A percentile compares a stretch with the other conserved stretches of the same genome.
Evolutionary conservation across 2,329 filamentous ascomycete genomes (phyloP).

Genomic region (Aureobasidium sp.): DNA sequence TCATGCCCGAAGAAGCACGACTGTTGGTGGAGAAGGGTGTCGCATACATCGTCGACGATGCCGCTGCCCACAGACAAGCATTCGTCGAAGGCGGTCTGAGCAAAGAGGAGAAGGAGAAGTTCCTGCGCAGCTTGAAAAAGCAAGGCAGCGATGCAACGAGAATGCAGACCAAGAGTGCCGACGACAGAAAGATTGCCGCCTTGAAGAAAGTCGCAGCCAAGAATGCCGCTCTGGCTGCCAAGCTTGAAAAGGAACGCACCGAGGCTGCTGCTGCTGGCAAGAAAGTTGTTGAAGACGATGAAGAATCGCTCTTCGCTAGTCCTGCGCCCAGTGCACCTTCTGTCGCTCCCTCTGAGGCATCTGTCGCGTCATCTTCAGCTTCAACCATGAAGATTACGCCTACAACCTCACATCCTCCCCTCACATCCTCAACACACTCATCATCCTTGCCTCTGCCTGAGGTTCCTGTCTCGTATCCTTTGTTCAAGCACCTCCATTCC

Average conservation of each 20-base stretch:
- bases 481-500: slow-evolving; percentile 73
- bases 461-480: slow-evolving; percentile 52
- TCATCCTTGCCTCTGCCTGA: slow-evolving; percentile 22
- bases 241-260: not conserved
- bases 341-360: not conserved
- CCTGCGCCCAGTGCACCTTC: not conserved
- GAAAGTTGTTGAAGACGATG: not conserved
- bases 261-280: slow-evolving; percentile 6
- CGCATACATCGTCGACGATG: slow-evolving; percentile 76
- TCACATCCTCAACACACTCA: slow-evolving; percentile 19
- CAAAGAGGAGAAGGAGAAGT: slow-evolving; percentile 51
- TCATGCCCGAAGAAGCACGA: slow-evolving; percentile 83
- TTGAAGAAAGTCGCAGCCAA: slow-evolving; percentile 48
- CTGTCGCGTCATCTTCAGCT: not conserved
- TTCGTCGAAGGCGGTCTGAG: slow-evolving; percentile 46
- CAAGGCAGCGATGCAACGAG: slow-evolving; percentile 44
- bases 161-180: slow-evolving; percentile 38
- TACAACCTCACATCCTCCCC: slow-evolving; percentile 40
- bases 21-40: slow-evolving; percentile 68
- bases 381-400: slow-evolving; percentile 34
- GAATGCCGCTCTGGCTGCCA: slow-evolving; percentile 23
- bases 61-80: slow-evolving; percentile 56
- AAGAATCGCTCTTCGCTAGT: slow-evolving; percentile 5
- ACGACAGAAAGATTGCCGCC: slow-evolving; percentile 41
- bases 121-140: slow-evolving; percentile 49